Evolutionary conservation across 108 stramenopile species (phyloP).

Genomic region (Cylindrotheca closterium): DNA sequence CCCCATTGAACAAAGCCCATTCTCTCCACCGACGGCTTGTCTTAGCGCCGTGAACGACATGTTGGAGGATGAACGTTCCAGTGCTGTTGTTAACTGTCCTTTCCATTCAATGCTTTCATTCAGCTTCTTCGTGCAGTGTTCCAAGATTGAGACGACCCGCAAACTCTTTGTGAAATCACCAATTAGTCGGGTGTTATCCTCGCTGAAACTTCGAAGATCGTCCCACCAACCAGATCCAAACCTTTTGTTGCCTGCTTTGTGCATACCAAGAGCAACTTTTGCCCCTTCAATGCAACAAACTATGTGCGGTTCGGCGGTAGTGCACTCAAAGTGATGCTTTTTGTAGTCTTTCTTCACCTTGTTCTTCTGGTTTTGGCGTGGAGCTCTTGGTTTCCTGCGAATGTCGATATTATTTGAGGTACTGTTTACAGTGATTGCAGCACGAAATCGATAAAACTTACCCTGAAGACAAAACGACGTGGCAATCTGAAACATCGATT

Average conservation of each 20-base stretch:
- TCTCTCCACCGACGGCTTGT: slow-evolving; percentile 15
- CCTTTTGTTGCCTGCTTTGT: slow-evolving; percentile 39
- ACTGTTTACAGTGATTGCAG: too few relatives aligned
- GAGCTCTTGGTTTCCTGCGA: too few relatives aligned
- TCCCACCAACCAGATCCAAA: slow-evolving; percentile 27
- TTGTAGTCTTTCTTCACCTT: too few relatives aligned
- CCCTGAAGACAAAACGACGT: slow-evolving; percentile 33
- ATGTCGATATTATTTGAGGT: too few relatives aligned
- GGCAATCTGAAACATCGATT: slow-evolving; percentile 34
- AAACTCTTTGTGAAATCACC: slow-evolving; percentile 47
- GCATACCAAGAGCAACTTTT: slow-evolving; percentile 36
- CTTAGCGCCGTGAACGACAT: slow-evolving; percentile 16
- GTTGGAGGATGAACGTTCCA: too few relatives aligned
- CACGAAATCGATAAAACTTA: slow-evolving; percentile 19
- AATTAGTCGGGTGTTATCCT: slow-evolving; percentile 38
- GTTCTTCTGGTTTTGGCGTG: too few relatives aligned
- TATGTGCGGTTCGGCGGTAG: slow-evolving; percentile 34
- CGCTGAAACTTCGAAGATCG: slow-evolving; percentile 23
- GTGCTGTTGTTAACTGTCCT: slow-evolving; percentile 24
- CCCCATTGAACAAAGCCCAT: slow-evolving; percentile 1
- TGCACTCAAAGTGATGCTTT: slow-evolving; percentile 18
- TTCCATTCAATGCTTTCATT: slow-evolving; percentile 31
- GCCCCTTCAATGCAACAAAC: slow-evolving; percentile 36
- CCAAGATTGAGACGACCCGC: slow-evolving; percentile 13
- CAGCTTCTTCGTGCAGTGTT: slow-evolving; percentile 29